These are phyloP conservation scores for Ustilago lituana DNA, from an alignment of 1,284 basidiomycete species.

Conservation along the genomic window DNA sequence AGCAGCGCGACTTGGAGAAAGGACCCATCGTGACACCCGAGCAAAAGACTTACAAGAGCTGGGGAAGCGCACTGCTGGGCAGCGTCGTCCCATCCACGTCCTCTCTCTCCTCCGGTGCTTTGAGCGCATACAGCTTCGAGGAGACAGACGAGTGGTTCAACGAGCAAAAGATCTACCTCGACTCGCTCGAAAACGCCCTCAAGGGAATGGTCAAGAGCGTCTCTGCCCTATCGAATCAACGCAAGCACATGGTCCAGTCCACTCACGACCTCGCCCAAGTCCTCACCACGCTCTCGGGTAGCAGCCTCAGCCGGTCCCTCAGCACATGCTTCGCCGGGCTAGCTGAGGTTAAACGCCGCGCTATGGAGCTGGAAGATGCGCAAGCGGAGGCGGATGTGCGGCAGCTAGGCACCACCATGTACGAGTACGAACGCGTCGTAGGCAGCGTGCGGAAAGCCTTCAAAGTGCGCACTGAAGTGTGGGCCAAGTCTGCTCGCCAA, in stretches of 20 bases:
- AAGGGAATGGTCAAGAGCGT: conserved; percentile 85
- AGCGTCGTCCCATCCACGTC: conserved; percentile 50
- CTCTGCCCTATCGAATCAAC: conserved; percentile 81
- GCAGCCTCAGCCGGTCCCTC: conserved; percentile 65
- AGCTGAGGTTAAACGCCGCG: conserved; percentile 63
- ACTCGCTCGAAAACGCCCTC: conserved; percentile 87
- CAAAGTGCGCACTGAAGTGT: conserved; percentile 82
- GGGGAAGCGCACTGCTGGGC: conserved; percentile 36
- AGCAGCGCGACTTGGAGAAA: conserved; percentile 73
- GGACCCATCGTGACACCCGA: conserved; percentile 64
- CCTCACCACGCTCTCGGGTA: conserved; percentile 64
- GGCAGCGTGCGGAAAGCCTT: conserved; percentile 89
- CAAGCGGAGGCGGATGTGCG: conserved; percentile 63
- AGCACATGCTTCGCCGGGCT: conserved; percentile 67
- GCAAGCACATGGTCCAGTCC: conserved; percentile 70
- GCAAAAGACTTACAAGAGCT: conserved; percentile 62
- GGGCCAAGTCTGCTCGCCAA: conserved; percentile 69
- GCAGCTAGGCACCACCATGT: conserved; percentile 75
- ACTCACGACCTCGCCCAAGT: conserved; percentile 62
- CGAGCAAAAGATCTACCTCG: conserved; percentile 82
- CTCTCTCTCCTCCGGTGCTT: conserved; percentile 36
- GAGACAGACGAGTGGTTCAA: conserved; percentile 99
- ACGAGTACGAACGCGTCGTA: conserved; percentile 92
- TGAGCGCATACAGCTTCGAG: conserved; percentile 79
- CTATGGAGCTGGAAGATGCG: conserved; percentile 50